Base-by-base conservation (phyloP, 2,329 filamentous ascomycete genomes). In the Epichloe gansuensis region DNA sequence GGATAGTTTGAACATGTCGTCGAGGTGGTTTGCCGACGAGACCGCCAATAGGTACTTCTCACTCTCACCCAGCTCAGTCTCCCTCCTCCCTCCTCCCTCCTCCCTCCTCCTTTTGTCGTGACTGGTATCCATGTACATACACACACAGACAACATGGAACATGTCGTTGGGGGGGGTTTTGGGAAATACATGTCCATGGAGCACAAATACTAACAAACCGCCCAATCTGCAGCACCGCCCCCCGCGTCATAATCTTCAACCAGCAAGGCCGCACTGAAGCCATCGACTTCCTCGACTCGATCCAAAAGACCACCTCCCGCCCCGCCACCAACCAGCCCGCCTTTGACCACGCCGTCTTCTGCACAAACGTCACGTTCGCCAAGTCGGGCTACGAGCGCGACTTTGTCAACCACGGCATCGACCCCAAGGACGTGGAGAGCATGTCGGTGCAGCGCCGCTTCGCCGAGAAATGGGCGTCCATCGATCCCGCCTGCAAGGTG, bases 1-100 rank as follows among this genome's bases (percentile, higher is more conserved):
- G 3, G 91, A 97, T 63, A 96, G 89, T 64, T 84, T 98, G 51
- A 80, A 85, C 56, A 78, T 88, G 57, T 88, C 89, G 4, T 84
- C 84, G 0, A 78, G 79, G 55, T 96, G 90, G 90, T 97, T 95
- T 62, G 78, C 81, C 2, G 66, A 66, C 9, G 73, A 78, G 59
- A 71, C 63, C n/a, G 61, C 64, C 34, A 54, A 54, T 47, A 61
- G 60, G 65, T 66, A 61, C 52, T 63, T 45, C 27, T 36, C 15
- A 42, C 5, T 8, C 4, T 36, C 47, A 6, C 31, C 35, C 25
- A 11, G 4, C 6, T 5, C 17, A n/a, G 3, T 4, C 42, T 3
- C 42, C 25, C n/a, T 15, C 41, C 21, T 27, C 3, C 41, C 12
- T 23, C n/a, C 31, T 11, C 13, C 11, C 23, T 13, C 3, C 27